Base-by-base conservation (phyloP, 2,329 filamentous ascomycete species). In the Aureobasidium sp. region DNA sequence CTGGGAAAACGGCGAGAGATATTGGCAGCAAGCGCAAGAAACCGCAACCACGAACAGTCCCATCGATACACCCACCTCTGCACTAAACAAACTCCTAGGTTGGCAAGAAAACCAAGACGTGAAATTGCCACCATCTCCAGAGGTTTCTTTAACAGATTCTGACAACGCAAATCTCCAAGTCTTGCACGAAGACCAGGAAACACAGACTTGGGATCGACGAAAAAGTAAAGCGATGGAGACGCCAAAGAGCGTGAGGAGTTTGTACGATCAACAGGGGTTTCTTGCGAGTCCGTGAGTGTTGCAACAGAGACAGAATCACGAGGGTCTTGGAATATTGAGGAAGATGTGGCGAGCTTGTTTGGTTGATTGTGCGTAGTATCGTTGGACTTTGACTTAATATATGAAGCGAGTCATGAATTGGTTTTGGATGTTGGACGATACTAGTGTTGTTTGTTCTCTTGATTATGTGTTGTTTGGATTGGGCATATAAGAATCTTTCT, bases 201-300 rank as follows among this genome's bases (percentile, higher is more conserved):
- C 20, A 9, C n/a, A 14, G 20, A 27, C 31, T 14, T 58, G 41
- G 55, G 42, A 58, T 9, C 48, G 9, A 15, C 14, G 42, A 25
- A 58, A 58, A 31, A 58, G 42, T 44, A 48, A 58, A 34, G 42
- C 42, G 7, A 37, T 48, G 29, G 55, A 58, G 34, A 58, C 55
- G 31, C 41, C 55, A 9, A 58, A 58, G 42, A 58, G 55, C 7
- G 42, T 48, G 20, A 29, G 29, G 36, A 47, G 42, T 57, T 27
- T 22, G 5, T 57, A 57, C 20, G 53, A 57, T 47, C 41, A 45
- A 25, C 27, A 57, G 29, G 53, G 53, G n/a, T 57, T 57, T 47
- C 27, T 20, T 17, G 31, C 25, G 27, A 56, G 52, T 44, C 52
- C 52, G 14, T 56, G 20, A 42, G 5, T 37, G 29, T 29, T 29